Evolutionary conservation across 805 yeast genomes (phyloP).

Genomic region (Lachancea thermotolerans): DNA sequence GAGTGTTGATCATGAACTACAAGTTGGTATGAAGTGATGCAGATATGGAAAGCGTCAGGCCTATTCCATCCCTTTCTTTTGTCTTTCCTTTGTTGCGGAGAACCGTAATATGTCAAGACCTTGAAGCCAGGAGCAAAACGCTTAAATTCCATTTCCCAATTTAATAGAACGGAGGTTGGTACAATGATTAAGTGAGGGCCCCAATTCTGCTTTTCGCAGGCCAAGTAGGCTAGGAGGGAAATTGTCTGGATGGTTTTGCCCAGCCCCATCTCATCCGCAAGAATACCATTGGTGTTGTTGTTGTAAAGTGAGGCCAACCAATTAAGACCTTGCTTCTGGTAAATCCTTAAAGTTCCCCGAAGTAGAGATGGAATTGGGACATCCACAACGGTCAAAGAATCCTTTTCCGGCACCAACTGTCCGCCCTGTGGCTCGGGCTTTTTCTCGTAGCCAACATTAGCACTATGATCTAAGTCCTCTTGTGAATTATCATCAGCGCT

Average conservation of each 20-base stretch:
- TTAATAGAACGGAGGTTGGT: conserved; percentile 94
- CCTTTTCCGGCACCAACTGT: background rate
- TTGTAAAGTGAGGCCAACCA: conserved; percentile 95
- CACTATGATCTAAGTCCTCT: background rate
- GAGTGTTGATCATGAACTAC: conserved; percentile 97
- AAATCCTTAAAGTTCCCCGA: conserved; percentile 77
- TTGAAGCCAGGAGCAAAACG: conserved; percentile 98
- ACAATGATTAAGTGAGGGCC: conserved; percentile 97
- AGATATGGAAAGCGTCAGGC: conserved; percentile 91
- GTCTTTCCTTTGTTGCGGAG: conserved; percentile 93
- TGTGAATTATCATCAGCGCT: conserved; percentile 1
- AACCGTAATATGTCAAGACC: conserved; percentile 90
- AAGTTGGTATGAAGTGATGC: conserved; percentile 93
- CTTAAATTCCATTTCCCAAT: conserved; percentile 99
- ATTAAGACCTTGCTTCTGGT: conserved; percentile 92
- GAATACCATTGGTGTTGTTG: conserved; percentile 88
- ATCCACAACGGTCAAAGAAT: conserved; percentile 45
- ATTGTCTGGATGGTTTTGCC: conserved; percentile 97
- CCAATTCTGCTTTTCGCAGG: conserved; percentile 92
- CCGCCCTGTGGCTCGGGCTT: background rate
- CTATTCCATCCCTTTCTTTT: conserved; percentile 98
- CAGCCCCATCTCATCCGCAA: conserved; percentile 98
- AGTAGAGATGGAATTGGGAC: conserved; percentile 73
- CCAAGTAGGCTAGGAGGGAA: conserved; percentile 74
- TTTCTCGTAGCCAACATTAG: too few relatives aligned